A percentile compares a stretch with the other conserved stretches of the same genome.
phyloP scores from a whole-genome alignment of 2,329 filamentous ascomycete genomes.

The Parascedosporium putredinis region DNA sequence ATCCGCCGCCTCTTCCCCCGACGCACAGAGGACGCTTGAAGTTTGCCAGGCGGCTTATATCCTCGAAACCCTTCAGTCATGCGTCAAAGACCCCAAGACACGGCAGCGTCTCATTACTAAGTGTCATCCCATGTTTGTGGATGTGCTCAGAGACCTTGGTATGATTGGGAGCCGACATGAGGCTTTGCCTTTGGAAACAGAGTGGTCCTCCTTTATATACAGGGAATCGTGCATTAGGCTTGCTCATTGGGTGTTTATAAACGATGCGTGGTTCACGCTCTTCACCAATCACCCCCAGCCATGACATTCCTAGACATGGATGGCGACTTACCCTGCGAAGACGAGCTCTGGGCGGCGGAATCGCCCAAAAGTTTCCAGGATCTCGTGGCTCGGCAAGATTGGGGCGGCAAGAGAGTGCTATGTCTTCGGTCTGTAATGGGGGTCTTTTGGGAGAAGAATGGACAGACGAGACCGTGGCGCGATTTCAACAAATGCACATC shows the following conservation, averaged over 20 bases:
- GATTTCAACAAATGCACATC: background rate
- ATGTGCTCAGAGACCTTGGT: background rate
- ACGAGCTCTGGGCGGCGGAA: background rate
- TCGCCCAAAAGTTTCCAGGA: background rate
- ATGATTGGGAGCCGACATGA: background rate
- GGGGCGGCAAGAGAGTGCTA: background rate
- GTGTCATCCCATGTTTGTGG: background rate
- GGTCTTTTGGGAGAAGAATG: background rate
- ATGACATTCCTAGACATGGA: slow-evolving; percentile 6
- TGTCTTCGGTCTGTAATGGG: background rate
- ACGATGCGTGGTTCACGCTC: slow-evolving; percentile 4
- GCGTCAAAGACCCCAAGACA: background rate
- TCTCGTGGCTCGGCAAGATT: background rate
- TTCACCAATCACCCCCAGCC: background rate
- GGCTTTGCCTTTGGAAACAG: too few species aligned
- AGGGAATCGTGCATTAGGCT: slow-evolving; percentile 1
- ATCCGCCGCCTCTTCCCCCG: background rate
- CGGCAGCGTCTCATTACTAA: background rate
- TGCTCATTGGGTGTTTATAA: slow-evolving; percentile 2
- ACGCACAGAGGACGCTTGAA: background rate
- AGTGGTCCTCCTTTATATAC: background rate
- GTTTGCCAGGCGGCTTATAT: slow-evolving; percentile 16
- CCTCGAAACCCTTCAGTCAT: background rate
- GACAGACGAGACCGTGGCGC: background rate
- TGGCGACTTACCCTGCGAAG: background rate